Evolutionary conservation across 1,284 basidiomycete genomes (phyloP).

Genomic region (Cystobasidium sp.): DNA sequence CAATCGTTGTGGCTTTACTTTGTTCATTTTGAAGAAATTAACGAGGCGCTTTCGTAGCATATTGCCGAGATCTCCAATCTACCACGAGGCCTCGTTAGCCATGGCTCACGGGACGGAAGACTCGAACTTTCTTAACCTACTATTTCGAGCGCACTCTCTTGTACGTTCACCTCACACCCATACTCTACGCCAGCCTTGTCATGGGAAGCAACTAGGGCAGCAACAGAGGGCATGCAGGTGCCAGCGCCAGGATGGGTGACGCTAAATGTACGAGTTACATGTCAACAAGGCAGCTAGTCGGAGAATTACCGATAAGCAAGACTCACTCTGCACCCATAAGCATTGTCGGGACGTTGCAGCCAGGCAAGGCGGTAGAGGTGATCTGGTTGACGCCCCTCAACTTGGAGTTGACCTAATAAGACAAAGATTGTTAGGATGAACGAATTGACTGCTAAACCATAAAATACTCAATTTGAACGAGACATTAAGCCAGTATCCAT

Average conservation of each 20-base stretch:
- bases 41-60: slow-evolving; percentile 72
- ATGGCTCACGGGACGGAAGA: not conserved
- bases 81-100: not conserved
- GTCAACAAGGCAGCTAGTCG: not conserved
- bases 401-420: slow-evolving; percentile 76
- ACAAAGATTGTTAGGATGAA: not conserved
- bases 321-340: slow-evolving; percentile 37
- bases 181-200: slow-evolving; percentile 69
- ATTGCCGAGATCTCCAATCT: slow-evolving; percentile 65
- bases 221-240: slow-evolving; percentile 72
- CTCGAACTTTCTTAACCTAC: slow-evolving; percentile 45
- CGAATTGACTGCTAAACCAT: not conserved
- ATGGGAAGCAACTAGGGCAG: slow-evolving; percentile 68
- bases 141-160: slow-evolving; percentile 74
- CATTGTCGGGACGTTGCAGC: slow-evolving; percentile 36
- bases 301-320: not conserved
- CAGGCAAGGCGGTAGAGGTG: slow-evolving; percentile 19
- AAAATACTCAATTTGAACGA: slow-evolving; percentile 4
- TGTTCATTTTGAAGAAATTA: slow-evolving; percentile 63
- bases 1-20: slow-evolving; percentile 65
- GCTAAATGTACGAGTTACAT: slow-evolving; percentile 11
- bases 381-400: slow-evolving; percentile 69
- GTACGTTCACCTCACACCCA: slow-evolving; percentile 71
- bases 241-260: slow-evolving; percentile 74
- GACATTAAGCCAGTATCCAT: slow-evolving; percentile 28